Evolutionary conservation across 2,329 filamentous ascomycete genomes (phyloP), one percentile per base, ranked within the genome.

Genomic region (Didymella exigua): DNA sequence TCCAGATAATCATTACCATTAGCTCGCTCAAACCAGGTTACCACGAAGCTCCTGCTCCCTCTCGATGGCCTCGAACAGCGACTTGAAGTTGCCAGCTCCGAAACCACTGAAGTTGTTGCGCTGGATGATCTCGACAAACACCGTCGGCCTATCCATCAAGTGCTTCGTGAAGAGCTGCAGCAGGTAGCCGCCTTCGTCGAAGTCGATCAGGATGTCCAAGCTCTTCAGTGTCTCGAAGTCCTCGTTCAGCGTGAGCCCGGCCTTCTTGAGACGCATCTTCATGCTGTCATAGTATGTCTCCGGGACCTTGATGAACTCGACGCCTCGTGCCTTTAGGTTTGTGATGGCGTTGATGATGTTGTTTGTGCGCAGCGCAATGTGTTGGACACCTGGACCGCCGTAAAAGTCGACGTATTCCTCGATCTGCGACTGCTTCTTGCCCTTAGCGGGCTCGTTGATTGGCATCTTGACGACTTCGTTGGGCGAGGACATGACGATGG

Each of bases 101-200:
- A 97, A 97, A 0, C 93, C 93, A 27, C 89, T 87, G 74, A 97
- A 97, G 61, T 91, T 87, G 67, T 96, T 88, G 53, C 93, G 81
- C 81, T 97, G 92, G 67, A 97, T 97, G 67, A 97, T 96, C 83
- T 97, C 93, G 60, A 97, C 86, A 73, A 97, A 97, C 24, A 97
- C 93, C 3, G 93, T 97, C 21, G 93, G 93, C 11, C 93, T 87
- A 76, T 97, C 93, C 88, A 96, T 90, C 63, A 97, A 76, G 61
- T 93, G 93, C 85, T 83, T 83, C 0, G 81, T 82, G 61, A 83
- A 83, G 2, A 83, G 67, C 72, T 88, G 86, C 62, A 88, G 61
- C 60, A 97, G 76, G 76, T 97, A 97, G 0, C 93, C 93, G 21
- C 85, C 86, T 82, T 96, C 92, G 67, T 97, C 93, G 69, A 97